A percentile compares a stretch with the other conserved stretches of the same genome.
phyloP scores from a whole-genome alignment of 768 basidiomycete species.

The Dendrothele bispora region DNA sequence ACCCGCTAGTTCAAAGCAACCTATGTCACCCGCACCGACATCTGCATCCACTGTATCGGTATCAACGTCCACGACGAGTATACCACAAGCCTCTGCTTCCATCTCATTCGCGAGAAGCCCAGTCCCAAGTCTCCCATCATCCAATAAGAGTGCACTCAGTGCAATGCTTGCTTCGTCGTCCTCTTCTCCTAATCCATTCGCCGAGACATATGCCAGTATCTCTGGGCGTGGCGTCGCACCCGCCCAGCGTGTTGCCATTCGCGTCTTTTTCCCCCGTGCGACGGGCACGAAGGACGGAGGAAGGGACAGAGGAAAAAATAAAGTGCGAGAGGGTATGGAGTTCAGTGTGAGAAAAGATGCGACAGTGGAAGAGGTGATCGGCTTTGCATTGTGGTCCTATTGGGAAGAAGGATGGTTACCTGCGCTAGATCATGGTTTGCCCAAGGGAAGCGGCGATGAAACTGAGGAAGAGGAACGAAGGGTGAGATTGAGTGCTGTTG shows the following conservation, averaged over 20 bases:
- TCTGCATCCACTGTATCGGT: constrained; percentile 7
- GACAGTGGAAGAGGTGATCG: constrained; percentile 93
- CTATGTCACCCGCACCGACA: constrained; percentile 11
- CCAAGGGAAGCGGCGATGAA: constrained; percentile 47
- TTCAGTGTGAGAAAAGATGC: constrained; percentile 84
- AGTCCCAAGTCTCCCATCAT: constrained; percentile 44
- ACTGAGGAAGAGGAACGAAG: constrained; percentile 58
- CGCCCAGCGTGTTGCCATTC: constrained; percentile 60
- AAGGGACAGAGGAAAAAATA: no score
- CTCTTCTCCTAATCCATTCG: constrained; percentile 79
- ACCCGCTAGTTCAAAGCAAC: constrained; percentile 52
- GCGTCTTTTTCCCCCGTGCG: constrained; percentile 89
- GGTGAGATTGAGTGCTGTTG: constrained; percentile 67
- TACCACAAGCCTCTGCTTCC: constrained; percentile 1
- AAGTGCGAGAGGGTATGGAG: no score
- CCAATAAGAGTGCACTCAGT: constrained; percentile 67
- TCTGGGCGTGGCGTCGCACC: constrained; percentile 72
- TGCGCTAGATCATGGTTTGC: constrained; percentile 64
- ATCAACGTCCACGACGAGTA: constrained; percentile 4
- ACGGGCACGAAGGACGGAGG: no score
- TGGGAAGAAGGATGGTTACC: constrained; percentile 89
- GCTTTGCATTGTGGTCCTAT: constrained; percentile 88
- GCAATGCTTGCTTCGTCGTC: constrained; percentile 71
- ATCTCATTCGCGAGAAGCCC: constrained; percentile 54
- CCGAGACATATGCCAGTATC: constrained; percentile 83